phyloP scores from a whole-genome alignment of 2,329 filamentous ascomycete genomes.

The Hymenoscyphus fraxineus region DNA sequence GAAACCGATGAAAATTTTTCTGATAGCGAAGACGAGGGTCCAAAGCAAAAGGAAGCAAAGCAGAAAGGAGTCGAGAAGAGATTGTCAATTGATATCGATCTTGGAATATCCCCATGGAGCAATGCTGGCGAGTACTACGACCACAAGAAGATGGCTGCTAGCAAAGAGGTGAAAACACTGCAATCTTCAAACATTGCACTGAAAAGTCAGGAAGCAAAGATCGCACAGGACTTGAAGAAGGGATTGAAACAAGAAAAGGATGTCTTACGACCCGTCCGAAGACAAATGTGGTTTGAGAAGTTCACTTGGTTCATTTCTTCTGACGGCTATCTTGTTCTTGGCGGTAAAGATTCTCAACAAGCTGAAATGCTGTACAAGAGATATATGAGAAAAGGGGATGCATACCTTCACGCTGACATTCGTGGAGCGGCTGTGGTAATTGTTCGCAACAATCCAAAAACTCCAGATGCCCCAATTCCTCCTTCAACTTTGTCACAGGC shows the following conservation, averaged over 20 bases:
- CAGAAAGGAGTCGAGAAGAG: constrained; percentile 46
- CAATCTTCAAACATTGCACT: constrained; percentile 78
- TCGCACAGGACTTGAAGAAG: constrained; percentile 79
- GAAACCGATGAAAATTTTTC: constrained; percentile 64
- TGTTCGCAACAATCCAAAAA: constrained; percentile 80
- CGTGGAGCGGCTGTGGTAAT: constrained; percentile 80
- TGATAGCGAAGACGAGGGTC: constrained; percentile 54
- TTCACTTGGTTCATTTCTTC: constrained; percentile 94
- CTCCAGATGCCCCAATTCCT: constrained; percentile 79
- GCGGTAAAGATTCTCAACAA: constrained; percentile 82
- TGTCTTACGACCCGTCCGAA: constrained; percentile 75
- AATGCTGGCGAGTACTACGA: constrained; percentile 93
- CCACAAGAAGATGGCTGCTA: constrained; percentile 76
- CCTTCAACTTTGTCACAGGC: constrained; percentile 90
- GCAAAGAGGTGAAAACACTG: constrained; percentile 83
- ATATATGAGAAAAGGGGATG: constrained; percentile 81
- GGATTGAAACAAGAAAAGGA: constrained; percentile 89
- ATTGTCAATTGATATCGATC: constrained; percentile 78
- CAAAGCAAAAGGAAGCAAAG: constrained; percentile 35
- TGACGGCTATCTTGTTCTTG: constrained; percentile 89
- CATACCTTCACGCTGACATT: constrained; percentile 88
- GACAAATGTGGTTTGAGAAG: constrained; percentile 94
- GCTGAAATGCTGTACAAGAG: constrained; percentile 87
- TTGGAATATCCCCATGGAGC: constrained; percentile 76
- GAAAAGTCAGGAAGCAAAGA: constrained; percentile 87